Base-by-base conservation (phyloP, 352 stramenopile genomes). In the Albugo laibachii region DNA sequence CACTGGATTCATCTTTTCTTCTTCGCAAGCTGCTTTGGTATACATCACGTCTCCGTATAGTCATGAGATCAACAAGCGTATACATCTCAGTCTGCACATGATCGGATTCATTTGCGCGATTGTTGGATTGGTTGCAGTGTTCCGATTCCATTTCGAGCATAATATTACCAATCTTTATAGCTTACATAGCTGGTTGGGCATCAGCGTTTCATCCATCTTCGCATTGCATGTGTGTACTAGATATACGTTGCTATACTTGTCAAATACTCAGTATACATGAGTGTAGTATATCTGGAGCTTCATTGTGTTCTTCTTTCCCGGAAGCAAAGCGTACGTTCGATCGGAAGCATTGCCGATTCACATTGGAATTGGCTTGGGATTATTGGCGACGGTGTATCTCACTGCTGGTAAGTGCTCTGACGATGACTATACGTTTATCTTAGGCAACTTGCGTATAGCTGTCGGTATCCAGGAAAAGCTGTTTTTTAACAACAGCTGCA, bases 101-200 rank as follows among this genome's bases (percentile, higher is more conserved):
- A 45, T 88, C 19, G 74, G 72, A 18, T 59, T 83, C 37, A 19
- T 82, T 31, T 79, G 66, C 52, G 65, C 69, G 0, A 51, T 79
- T 1, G 47, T 83, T 14, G 79, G 74, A 6, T 50, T 61, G 13
- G 50, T 86, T 36, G 79, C 79, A 0, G 76, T 92, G 43, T 88
- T 92, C 43, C 69, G 71, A 37, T 92, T 83, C 59, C 77, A 92
- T 65, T 84, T 86, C 45, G 79, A 89, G 41, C 77, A 84, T 54
- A 59, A 56, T 16, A 91, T 91, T 55, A 81, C 65, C 16, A 91
- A 92, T 49, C 47, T 92, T 20, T 89, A 88, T 61, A 87, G 72
- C 48, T 61, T 91, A 11, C 79, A 92, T 67, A 89, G 76, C 48
- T 92, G 77, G 79, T 42, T 92, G n/a, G 79, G 79, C 36, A 49